Conservation (phyloP, 371 early-diverging fungal genomes). For the Mucor saturninus region DNA sequence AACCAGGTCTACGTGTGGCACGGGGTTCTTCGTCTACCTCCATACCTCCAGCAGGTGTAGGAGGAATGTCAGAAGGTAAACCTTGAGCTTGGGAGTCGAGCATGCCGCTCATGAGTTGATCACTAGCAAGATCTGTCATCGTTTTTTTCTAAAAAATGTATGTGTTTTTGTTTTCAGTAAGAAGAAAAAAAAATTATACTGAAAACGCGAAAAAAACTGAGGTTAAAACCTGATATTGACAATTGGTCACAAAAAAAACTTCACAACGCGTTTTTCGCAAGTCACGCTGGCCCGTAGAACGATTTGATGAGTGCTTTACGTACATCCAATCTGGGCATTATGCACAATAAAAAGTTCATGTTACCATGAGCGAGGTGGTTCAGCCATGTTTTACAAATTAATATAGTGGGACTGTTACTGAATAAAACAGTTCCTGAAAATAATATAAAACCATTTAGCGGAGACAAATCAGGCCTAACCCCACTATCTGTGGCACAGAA, state of each 20-base stretch:
- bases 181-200: neutral
- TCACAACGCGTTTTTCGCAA: constrained; percentile 17
- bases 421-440: too few relatives aligned
- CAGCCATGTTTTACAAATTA: too few relatives aligned
- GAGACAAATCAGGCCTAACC: too few relatives aligned
- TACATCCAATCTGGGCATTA: too few relatives aligned
- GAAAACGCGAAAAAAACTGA: constrained; percentile 15
- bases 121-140: constrained; percentile 32
- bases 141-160: neutral
- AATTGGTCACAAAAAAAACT: constrained; percentile 27
- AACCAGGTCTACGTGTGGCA: constrained; percentile 29
- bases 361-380: too few relatives aligned
- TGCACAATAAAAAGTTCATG: too few relatives aligned
- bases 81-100: constrained; percentile 36
- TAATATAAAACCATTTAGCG: too few relatives aligned
- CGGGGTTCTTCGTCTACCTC: constrained; percentile 33
- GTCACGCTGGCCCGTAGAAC: neutral
- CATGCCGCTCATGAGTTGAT: constrained; percentile 29
- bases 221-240: neutral
- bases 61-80: constrained; percentile 29
- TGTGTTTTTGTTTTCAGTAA: neutral
- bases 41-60: constrained; percentile 43
- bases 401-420: too few relatives aligned
- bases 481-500: too few relatives aligned
- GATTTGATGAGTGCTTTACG: too few relatives aligned